A percentile compares a stretch with the other conserved stretches of the same genome.
phyloP scores from a whole-genome alignment of 2,329 filamentous ascomycete genomes.

The Neophaeococcomyces aloes region DNA sequence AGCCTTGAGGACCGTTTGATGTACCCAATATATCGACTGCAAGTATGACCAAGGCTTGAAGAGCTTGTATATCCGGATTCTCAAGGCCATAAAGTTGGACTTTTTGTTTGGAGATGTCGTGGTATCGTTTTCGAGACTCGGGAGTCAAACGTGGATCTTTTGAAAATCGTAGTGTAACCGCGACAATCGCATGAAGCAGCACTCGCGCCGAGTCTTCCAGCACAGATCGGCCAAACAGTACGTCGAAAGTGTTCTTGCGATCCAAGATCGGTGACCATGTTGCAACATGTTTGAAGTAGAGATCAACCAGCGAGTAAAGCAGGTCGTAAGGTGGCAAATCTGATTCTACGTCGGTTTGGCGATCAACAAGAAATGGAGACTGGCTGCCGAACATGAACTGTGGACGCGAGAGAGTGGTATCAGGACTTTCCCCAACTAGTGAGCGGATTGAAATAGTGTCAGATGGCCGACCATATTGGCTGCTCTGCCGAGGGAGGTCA shows the following conservation, averaged over 20 bases:
- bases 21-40: slow-evolving; percentile 75
- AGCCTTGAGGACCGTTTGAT: slow-evolving; percentile 81
- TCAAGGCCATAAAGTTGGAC: slow-evolving; percentile 81
- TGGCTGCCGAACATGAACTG: neutral
- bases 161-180: slow-evolving; percentile 76
- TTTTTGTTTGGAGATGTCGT: slow-evolving; percentile 71
- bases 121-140: slow-evolving; percentile 62
- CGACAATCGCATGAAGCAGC: slow-evolving; percentile 77
- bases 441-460: slow-evolving; percentile 4
- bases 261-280: slow-evolving; percentile 88
- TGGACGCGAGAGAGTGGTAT: neutral
- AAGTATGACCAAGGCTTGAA: slow-evolving; percentile 79
- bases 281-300: slow-evolving; percentile 72
- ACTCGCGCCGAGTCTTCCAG: slow-evolving; percentile 63
- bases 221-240: slow-evolving; percentile 65
- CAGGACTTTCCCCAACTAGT: neutral
- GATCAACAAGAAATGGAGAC: neutral
- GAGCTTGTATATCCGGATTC: slow-evolving; percentile 75
- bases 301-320: slow-evolving; percentile 59
- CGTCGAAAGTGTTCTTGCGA: slow-evolving; percentile 67
- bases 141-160: slow-evolving; percentile 64
- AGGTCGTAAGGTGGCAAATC: slow-evolving; percentile 61
- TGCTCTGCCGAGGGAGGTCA: neutral
- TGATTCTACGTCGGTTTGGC: neutral
- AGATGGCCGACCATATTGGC: neutral